Evolutionary conservation across 2,329 filamentous ascomycete genomes (phyloP), one percentile per base, ranked within the genome.

Genomic region (Verticillium tricorpus): DNA sequence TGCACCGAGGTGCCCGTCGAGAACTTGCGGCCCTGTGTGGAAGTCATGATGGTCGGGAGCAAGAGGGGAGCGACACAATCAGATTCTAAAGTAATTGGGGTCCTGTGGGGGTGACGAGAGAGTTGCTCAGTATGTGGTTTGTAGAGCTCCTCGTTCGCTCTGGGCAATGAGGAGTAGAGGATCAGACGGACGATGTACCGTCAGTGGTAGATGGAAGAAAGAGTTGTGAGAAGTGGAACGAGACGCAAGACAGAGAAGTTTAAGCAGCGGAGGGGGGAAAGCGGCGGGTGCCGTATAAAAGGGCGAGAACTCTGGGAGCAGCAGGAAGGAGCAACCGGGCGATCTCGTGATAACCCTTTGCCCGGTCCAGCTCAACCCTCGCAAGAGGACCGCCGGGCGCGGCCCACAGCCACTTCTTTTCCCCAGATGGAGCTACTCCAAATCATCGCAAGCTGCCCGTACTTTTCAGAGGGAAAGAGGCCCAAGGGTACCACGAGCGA

Each of bases 1-100:
- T 81, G 77, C 68, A 72, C 71, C 63, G 79, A 80, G 65, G 77
- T 74, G 69, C 75, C 75, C 70, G 73, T 75, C 12, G 77, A 79
- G 70, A 81, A 81, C 69, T 74, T 74, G 67, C 77, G 78, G 7
- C 65, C 40, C 19, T 22, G 40, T 1, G n/a, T 50, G 19, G 40
- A 19, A 15, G 39, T 45, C 40, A 50, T 50, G n/a, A n/a, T 22
- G 40, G 19, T 19, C 19, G 9, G 19, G 19, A n/a, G n/a, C 7
- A 8, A n/a, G 22, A 50, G 40, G n/a, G n/a, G 12, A 35, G 34
- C 7, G 34, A 14, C 3, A n/a, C 14, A 9, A 11, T 22, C 8
- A 3, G 19, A 22, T 22, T 50, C 40, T 9, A n/a, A 12, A 12
- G 11, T 15, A 5, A 40, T 19, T 40, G 37, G 25, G 25, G 25